Evolutionary conservation across 1,139 yeast genomes (phyloP).

Genomic region (Debaryomycetaceae sp.): DNA sequence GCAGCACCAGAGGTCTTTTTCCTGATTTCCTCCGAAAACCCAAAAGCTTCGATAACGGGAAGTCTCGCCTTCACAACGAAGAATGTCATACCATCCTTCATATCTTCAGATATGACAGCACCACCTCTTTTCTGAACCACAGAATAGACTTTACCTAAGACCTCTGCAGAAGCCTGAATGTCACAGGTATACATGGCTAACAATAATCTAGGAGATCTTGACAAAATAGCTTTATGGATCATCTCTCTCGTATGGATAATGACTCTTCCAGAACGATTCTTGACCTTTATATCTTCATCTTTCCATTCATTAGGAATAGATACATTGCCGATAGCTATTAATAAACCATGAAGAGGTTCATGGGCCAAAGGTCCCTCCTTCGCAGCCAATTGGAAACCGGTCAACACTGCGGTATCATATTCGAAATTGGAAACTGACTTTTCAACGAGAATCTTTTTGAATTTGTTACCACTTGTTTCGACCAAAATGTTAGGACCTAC

Average conservation of each 20-base stretch:
- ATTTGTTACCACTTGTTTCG: conserved; percentile 41
- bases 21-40: conserved; percentile 91
- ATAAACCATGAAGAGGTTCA: conserved; percentile 84
- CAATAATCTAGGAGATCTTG: conserved; percentile 85
- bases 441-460: conserved; percentile 26
- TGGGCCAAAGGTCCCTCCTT: conserved; percentile 84
- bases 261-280: conserved; percentile 62
- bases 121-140: conserved; percentile 92
- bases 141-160: conserved; percentile 90
- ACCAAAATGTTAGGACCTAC: conserved; percentile 74
- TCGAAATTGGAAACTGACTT: conserved; percentile 29
- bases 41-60: conserved; percentile 96
- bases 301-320: conserved; percentile 22
- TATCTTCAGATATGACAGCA: conserved; percentile 79
- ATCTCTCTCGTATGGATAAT: conserved; percentile 72
- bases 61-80: conserved; percentile 81
- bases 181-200: conserved; percentile 94
- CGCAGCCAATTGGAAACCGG: conserved; percentile 84
- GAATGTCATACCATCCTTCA: conserved; percentile 97
- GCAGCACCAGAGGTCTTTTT: conserved; percentile 97
- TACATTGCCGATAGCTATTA: conserved; percentile 44
- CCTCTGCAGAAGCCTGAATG: conserved; percentile 93
- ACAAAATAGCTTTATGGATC: conserved; percentile 65
- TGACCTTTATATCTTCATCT: conserved; percentile 25
- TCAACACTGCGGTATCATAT: conserved; percentile 64